Evolutionary conservation across 1,139 yeast genomes (phyloP), one percentile per base, ranked within the genome.

Genomic region (Saccharomyces hybrid): DNA sequence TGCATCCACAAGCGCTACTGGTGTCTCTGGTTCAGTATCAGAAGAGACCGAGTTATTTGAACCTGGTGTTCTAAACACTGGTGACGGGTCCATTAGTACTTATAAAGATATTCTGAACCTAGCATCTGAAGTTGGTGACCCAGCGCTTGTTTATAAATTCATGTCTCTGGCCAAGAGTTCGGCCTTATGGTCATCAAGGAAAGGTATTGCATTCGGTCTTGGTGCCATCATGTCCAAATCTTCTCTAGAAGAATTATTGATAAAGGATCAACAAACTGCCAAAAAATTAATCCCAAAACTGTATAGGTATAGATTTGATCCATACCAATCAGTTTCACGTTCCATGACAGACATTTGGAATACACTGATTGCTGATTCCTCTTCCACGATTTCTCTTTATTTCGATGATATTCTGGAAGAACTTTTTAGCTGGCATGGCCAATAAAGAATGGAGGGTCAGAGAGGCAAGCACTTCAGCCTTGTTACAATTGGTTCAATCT

Each of bases 101-200:
- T 91, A 91, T 65, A 88, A 86, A 63, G 95, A 86, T 69, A 89
- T 91, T 32, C 74, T 91, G 61, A 86, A 78, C 63, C 75, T 93
- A 52, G 98, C 98, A 0, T 83, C 95, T 1, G 98, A 93, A 66
- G 95, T 90, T 4, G 98, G 98, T 47, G 97, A 93, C 69, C 96
- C 98, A 21, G 81, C 95, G 64, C 78, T 93, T 62, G 97, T 93
- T 4, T 93, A 93, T 70, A 88, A 90, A 65, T 93, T 93, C 66
- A 89, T 93, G 97, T 84, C 96, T 0, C 73, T 93, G 55, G 96
- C 98, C 0, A 86, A 88, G 58, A 86, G 86, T 53, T 87, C 97
- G 0, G 84, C 95, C 0, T 73, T 91, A 41, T 93, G 99, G 98
- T 82, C 95, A 0, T 88, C 97, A 0, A 78, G 96, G 66, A 88